Percentiles rank a stretch among this genome's conserved stretches.
Conservation (phyloP, 768 basidiomycete genomes). For the Dacryopinax spathularia region DNA sequence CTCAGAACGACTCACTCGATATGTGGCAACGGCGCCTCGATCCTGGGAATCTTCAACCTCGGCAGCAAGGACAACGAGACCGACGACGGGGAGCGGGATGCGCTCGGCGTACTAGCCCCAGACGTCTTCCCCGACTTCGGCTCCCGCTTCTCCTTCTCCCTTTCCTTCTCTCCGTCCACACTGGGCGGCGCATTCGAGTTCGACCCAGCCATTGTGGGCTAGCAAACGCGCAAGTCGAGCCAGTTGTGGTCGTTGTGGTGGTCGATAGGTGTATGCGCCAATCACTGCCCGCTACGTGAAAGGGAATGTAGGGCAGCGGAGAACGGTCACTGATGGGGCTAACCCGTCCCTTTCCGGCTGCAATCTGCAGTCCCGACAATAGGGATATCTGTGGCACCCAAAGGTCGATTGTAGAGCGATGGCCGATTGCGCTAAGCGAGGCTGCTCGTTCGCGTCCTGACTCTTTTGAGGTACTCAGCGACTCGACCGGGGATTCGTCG, state of each 20-base stretch:
- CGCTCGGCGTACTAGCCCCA: background rate
- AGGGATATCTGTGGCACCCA: background rate
- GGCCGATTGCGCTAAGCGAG: background rate
- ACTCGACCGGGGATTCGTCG: background rate
- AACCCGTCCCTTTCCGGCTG: background rate
- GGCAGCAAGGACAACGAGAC: background rate
- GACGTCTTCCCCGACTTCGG: background rate
- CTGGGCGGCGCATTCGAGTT: background rate
- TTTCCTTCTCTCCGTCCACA: background rate
- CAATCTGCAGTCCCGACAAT: background rate
- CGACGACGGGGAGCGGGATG: background rate
- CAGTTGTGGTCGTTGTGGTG: background rate
- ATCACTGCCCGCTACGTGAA: too few relatives aligned
- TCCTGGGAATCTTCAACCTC: background rate
- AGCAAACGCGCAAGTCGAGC: background rate
- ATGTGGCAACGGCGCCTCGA: constrained; percentile 4
- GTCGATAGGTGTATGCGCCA: background rate
- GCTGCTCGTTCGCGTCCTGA: background rate
- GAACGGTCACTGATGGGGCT: background rate
- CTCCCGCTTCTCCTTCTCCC: background rate
- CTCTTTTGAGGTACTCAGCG: background rate
- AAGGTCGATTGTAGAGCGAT: background rate
- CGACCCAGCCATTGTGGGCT: background rate
- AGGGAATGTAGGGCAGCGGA: too few relatives aligned
- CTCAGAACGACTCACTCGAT: constrained; percentile 1